These are phyloP conservation scores for Nematocida major DNA, from an alignment of 371 early-diverging fungal species.

Conservation along the genomic window DNA sequence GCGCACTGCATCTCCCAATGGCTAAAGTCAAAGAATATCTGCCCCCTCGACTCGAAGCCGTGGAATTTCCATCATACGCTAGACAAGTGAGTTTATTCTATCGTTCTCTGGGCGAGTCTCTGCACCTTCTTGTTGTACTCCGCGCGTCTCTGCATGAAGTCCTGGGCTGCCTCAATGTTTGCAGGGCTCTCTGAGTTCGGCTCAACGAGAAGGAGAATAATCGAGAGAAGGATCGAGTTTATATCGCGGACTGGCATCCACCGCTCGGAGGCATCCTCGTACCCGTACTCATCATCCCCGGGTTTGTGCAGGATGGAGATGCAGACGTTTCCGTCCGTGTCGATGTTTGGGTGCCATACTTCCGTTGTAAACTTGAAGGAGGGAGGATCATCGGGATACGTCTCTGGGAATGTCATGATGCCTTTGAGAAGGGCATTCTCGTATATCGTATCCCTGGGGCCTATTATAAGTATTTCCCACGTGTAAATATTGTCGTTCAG, in stretches of 20 bases:
- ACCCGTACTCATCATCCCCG: conserved; percentile 76
- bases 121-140: conserved; percentile 72
- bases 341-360: conserved; percentile 76
- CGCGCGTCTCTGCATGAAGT: conserved; percentile 66
- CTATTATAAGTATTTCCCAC: conserved; percentile 86
- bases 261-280: conserved; percentile 78
- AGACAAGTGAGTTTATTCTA: conserved; percentile 63
- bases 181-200: conserved; percentile 66
- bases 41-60: conserved; percentile 94
- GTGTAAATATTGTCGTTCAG: conserved; percentile 68
- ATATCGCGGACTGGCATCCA: conserved; percentile 82
- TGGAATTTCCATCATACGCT: conserved; percentile 72
- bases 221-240: conserved; percentile 64
- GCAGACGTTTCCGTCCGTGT: conserved; percentile 64
- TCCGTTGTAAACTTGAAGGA: conserved; percentile 76
- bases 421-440: conserved; percentile 89
- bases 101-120: conserved; percentile 69
- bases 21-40: conserved; percentile 91
- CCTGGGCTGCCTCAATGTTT: conserved; percentile 66
- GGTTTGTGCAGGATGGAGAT: conserved; percentile 65
- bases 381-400: conserved; percentile 75
- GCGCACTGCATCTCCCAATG: conserved; percentile 96
- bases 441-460: conserved; percentile 87
- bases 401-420: conserved; percentile 72
- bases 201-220: conserved; percentile 65